Percentiles rank a stretch among this genome's conserved stretches.
Conservation (phyloP, 106 monocot species). For the Apostasia shenzhenica region DNA sequence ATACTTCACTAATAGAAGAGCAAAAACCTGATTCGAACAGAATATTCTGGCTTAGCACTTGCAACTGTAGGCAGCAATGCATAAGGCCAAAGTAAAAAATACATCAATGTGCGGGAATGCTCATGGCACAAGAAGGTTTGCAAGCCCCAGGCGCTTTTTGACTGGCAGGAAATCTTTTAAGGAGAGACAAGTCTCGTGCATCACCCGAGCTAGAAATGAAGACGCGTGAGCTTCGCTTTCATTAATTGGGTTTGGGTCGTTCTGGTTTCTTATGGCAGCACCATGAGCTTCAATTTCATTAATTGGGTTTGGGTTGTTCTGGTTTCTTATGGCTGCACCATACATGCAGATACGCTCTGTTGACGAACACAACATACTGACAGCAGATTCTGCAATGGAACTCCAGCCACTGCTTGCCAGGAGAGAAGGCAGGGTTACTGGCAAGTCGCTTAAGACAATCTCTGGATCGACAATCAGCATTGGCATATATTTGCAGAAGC, state of each 20-base stretch:
- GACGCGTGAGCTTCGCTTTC: conserved; percentile 29
- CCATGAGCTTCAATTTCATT: not conserved
- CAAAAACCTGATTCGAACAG: too few relatives aligned
- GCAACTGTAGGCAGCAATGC: too few relatives aligned
- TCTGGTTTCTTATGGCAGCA: not conserved
- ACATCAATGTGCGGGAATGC: too few relatives aligned
- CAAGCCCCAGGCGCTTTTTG: conserved; percentile 69
- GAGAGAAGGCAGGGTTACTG: conserved; percentile 71
- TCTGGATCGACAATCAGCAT: conserved; percentile 53
- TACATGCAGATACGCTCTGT: conserved; percentile 44
- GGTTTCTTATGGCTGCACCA: not conserved
- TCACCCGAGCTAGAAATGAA: conserved; percentile 25
- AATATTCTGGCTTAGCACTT: too few relatives aligned
- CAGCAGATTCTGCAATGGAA: conserved; percentile 26
- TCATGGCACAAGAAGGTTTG: conserved; percentile 7
- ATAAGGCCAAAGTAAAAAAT: too few relatives aligned
- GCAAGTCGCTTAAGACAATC: conserved; percentile 60
- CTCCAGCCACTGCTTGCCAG: conserved; percentile 42
- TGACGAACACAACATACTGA: conserved; percentile 43
- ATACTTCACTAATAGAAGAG: too few relatives aligned
- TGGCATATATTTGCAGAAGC: conserved; percentile 69
- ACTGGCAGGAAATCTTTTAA: conserved; percentile 59
- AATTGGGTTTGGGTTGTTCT: not conserved
- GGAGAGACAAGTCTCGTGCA: conserved; percentile 56
- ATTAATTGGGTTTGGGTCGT: conserved; percentile 15